These are phyloP conservation scores for Chlamydomonas incerta DNA, from an alignment of 139 green algal genomes.

Conservation along the genomic window DNA sequence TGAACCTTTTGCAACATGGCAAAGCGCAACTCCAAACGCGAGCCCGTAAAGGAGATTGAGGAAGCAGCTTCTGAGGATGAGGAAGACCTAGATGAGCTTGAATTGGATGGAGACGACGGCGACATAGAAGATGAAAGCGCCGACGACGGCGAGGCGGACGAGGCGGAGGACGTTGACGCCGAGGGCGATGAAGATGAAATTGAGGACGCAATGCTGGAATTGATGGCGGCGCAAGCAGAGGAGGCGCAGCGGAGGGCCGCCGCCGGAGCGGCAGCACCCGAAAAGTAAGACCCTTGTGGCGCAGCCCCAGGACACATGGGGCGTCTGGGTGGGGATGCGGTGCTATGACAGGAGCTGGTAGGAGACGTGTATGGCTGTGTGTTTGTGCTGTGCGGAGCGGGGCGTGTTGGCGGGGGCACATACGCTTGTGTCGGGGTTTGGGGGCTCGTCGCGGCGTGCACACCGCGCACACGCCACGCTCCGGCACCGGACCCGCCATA, in stretches of 20 bases:
- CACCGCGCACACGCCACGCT: too few relatives aligned
- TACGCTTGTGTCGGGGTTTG: too few relatives aligned
- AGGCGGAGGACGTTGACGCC: conserved; percentile 46
- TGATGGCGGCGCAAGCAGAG: conserved; percentile 29
- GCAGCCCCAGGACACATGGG: too few relatives aligned
- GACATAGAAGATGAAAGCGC: conserved; percentile 40
- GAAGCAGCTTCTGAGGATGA: not conserved
- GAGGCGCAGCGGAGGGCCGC: conserved; percentile 17
- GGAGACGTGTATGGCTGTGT: too few relatives aligned
- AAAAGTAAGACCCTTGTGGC: too few relatives aligned
- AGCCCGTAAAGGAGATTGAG: not conserved
- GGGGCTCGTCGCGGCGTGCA: too few relatives aligned
- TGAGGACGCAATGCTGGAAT: conserved; percentile 59
- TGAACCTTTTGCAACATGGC: not conserved
- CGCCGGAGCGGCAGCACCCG: not conserved
- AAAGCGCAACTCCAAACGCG: not conserved
- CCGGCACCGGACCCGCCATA: too few relatives aligned
- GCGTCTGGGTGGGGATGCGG: too few relatives aligned
- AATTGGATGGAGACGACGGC: conserved; percentile 27
- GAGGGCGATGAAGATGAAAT: conserved; percentile 69
- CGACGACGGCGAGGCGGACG: conserved; percentile 39
- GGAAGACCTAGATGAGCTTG: conserved; percentile 10
- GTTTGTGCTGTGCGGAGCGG: too few relatives aligned
- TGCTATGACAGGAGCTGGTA: too few relatives aligned
- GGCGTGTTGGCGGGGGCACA: too few relatives aligned